Base-by-base conservation (phyloP, 2,329 filamentous ascomycete genomes). In the Helotiales sp. region DNA sequence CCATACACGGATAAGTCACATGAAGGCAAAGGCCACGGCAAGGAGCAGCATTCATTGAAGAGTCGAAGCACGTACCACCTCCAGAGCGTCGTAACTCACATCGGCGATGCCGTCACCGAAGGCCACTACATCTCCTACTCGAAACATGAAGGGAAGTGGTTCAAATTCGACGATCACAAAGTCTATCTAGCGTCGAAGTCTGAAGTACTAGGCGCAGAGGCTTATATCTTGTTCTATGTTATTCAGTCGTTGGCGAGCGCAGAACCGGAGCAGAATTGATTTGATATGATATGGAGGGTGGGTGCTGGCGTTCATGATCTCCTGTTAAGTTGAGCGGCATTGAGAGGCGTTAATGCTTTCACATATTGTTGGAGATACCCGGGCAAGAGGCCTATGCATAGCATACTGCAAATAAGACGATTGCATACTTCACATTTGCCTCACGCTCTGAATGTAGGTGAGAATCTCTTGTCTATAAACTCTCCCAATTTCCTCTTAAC, bases 81-180 rank as follows among this genome's bases (percentile, higher is more conserved):
- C 1, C 82, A 93, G 17, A 92, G 90, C 61, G 93, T 96, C 2
- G 89, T 98, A 22, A 93, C 96, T 36, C 93, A 98, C 70, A 90
- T 96, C 59, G 93, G 93, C 52, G 91, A 93, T 47, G 38, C 62
- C 67, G 52, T 69, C 57, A 19, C 5, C n/a, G 8, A 46, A 76
- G 76, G 93, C 15, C 92, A 97, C 71, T 97, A 96, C 69, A 86
- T 93, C 56, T 90, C 88, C n/a, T 97, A 96, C 72, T 92, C 90
- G 59, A 80, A 91, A 47, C 88, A 93, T 58, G 89, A 87, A 4
- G 2, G 19, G 0, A 64, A 96, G 82, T 98, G 93, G 93, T 96
- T 96, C 73, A 86, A 90, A 55, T 97, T 97, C 75, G 96, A 98
- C 69, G 93, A 98, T 71, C 93, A 95, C 72, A 92, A 91, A 71